Base-by-base conservation (phyloP, 2,329 filamentous ascomycete genomes). In the Aspergillus luchuensis region DNA sequence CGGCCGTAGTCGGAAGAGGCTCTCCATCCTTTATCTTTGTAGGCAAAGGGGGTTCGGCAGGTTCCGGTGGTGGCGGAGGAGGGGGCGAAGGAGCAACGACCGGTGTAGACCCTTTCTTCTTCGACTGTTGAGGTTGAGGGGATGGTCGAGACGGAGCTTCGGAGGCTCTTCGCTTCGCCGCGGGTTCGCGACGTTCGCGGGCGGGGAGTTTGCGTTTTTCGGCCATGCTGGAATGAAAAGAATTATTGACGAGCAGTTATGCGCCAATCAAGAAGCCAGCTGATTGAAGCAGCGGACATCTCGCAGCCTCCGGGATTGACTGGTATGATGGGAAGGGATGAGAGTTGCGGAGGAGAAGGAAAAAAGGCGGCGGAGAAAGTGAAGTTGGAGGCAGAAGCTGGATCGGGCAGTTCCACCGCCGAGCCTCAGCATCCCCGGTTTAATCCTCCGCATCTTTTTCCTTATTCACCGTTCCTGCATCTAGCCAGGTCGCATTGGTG, bases 21-120 rank as follows among this genome's bases (percentile, higher is more conserved):
- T 83, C 80, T 52, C 77, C 79, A 56, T 87, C 83, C 58, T 76
- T 75, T 11, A 88, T 69, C 58, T 81, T 84, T 5, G 81, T 79
- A 2, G 85, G 85, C 17, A 88, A 66, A 39, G 74, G 74, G 15
- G 73, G 69, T 62, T 78, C 76, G 17, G 72, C 68, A n/a, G 68
- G 66, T 41, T 74, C 72, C 2, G 71, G 66, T 6, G 67, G 66
- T 5, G 71, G 69, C 36, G 70, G 70, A 60, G 72, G 70, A 60
- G 72, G 70, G 7, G 71, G 65, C 15, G 70, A 63, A 4, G 57
- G 48, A 36, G 63, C 63, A 11, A 63, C 64, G 38, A 67, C 63
- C 7, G 70, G 67, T 15, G 72, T 77, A 36, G 73, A 68, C 23
- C 69, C 72, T 62, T 76, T 79, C 59, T 72, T 76, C 67, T 72